Conservation (phyloP, 495 filamentous ascomycete species). For the Xylaria nigripes region DNA sequence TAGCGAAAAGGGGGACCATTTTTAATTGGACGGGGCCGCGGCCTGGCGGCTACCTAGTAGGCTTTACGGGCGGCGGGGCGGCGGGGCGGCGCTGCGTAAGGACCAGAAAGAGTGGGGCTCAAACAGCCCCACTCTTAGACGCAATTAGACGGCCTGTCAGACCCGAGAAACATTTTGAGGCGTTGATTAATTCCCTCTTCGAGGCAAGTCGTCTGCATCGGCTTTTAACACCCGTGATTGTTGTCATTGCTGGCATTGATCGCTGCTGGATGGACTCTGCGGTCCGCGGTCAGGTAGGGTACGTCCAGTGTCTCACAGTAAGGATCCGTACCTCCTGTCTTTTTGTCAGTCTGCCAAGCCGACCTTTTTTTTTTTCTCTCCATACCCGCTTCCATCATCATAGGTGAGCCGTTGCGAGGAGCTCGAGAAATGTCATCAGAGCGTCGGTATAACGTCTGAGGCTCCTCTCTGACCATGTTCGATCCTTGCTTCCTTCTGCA, state of each 20-base stretch:
- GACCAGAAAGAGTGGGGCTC: not conserved
- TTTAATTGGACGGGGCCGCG: not conserved
- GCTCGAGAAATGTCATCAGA: not conserved
- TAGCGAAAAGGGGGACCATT: not conserved
- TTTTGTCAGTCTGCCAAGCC: not conserved
- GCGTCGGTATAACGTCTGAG: not conserved
- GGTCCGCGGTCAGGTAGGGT: not conserved
- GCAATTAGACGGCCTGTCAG: constrained; percentile 9
- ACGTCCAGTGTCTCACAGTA: not conserved
- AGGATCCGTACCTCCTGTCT: not conserved
- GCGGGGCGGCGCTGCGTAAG: not conserved
- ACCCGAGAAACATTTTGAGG: constrained; percentile 11
- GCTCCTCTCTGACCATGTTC: not conserved
- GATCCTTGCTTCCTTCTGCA: not conserved
- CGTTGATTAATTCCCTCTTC: not conserved
- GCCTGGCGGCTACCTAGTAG: not conserved
- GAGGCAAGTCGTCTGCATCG: not conserved
- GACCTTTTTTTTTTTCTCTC: not conserved
- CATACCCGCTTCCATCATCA: not conserved
- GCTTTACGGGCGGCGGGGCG: not conserved
- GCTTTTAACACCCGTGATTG: not conserved
- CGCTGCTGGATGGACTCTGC: not conserved
- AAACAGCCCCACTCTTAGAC: not conserved
- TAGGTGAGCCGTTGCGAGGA: not conserved
- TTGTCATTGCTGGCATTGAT: not conserved